Evolutionary conservation across 495 filamentous ascomycete species (phyloP).

Genomic region (Talaromyces ruber): DNA sequence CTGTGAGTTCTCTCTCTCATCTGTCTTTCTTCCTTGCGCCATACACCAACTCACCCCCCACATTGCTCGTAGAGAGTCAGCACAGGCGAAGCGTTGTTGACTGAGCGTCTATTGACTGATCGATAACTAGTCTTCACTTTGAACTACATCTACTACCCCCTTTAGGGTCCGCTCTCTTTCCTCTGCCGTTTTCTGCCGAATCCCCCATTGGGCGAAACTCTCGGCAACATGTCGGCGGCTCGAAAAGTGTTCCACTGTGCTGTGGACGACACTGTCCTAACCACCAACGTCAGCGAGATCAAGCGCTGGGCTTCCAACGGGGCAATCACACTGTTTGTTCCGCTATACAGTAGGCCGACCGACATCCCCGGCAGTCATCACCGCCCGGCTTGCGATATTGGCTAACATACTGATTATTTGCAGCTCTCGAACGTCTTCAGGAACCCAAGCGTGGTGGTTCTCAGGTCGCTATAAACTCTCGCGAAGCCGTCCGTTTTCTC

Average conservation of each 20-base stretch:
- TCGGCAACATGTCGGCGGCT: constrained; percentile 30
- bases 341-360: constrained; percentile 52
- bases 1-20: constrained; percentile 22
- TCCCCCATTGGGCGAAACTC: not conserved
- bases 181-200: not conserved
- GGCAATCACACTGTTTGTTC: constrained; percentile 57
- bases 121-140: not conserved
- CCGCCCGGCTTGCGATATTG: not conserved
- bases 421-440: constrained; percentile 50
- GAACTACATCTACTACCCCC: constrained; percentile 2
- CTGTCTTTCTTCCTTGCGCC: not conserved
- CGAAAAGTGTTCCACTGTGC: constrained; percentile 66
- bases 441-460: constrained; percentile 49
- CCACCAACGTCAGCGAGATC: constrained; percentile 60
- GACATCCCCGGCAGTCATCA: not conserved
- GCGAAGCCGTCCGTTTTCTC: constrained; percentile 56
- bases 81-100: not conserved
- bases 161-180: not conserved
- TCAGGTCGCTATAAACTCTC: constrained; percentile 50
- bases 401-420: constrained; percentile 1
- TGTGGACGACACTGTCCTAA: constrained; percentile 63
- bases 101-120: not conserved
- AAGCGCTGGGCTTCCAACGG: constrained; percentile 60
- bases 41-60: constrained; percentile 20
- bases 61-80: constrained; percentile 23